Evolutionary conservation across 768 basidiomycete species (phyloP).

Genomic region (Tylopilus sp.): DNA sequence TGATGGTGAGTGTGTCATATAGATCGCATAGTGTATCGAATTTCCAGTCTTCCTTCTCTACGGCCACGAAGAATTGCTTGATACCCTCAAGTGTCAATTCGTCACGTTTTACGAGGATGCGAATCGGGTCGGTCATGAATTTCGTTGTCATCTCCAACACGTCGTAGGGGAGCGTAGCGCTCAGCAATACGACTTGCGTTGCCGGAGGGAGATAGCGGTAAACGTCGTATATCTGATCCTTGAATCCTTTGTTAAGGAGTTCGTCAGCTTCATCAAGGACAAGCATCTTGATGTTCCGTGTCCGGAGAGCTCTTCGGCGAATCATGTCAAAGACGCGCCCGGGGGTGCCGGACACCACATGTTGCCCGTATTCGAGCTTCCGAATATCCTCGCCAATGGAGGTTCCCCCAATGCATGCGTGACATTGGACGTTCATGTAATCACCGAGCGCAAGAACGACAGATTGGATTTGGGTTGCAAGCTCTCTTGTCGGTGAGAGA

Average conservation of each 20-base stretch:
- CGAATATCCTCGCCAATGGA: constrained; percentile 97
- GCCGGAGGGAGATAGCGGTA: constrained; percentile 96
- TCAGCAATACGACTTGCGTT: constrained; percentile 94
- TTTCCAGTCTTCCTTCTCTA: constrained; percentile 99
- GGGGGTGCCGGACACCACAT: constrained; percentile 95
- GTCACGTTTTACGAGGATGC: constrained; percentile 98
- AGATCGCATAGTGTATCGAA: constrained; percentile 97
- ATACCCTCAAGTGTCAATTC: constrained; percentile 96
- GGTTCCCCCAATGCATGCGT: constrained; percentile 96
- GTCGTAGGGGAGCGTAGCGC: constrained; percentile 94
- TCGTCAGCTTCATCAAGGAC: constrained; percentile 95
- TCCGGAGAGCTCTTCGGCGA: constrained; percentile 85
- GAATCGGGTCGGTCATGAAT: constrained; percentile 99
- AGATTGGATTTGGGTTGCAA: constrained; percentile 98
- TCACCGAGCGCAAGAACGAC: constrained; percentile 95
- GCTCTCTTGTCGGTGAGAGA: constrained; percentile 95
- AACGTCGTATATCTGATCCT: constrained; percentile 98
- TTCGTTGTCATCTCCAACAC: constrained; percentile 99
- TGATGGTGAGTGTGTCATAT: constrained; percentile 98
- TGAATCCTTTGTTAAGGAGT: constrained; percentile 96
- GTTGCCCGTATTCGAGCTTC: constrained; percentile 95
- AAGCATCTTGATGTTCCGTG: constrained; percentile 97
- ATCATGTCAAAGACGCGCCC: constrained; percentile 99
- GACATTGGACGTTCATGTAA: constrained; percentile 99
- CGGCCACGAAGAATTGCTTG: constrained; percentile 97